A percentile compares a stretch with the other conserved stretches of the same genome.
Conservation (phyloP, 2,329 filamentous ascomycete species). For the Epichloe uncinata region DNA sequence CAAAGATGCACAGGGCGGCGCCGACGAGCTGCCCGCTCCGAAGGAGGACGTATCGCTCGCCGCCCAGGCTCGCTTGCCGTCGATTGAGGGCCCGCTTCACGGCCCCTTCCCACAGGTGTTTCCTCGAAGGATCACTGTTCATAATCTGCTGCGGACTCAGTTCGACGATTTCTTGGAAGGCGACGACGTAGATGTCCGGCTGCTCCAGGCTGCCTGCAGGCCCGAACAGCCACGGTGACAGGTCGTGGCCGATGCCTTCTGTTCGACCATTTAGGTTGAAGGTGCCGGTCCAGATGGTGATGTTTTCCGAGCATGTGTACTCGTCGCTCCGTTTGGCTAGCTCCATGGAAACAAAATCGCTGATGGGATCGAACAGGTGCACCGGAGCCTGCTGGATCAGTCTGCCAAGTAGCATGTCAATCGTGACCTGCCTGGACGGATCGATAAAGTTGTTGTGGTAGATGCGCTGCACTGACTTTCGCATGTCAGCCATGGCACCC, state of each 20-base stretch:
- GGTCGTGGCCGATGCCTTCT: slow-evolving; percentile 61
- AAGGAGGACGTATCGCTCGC: slow-evolving; percentile 75
- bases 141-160: slow-evolving; percentile 96
- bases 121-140: slow-evolving; percentile 84
- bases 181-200: slow-evolving; percentile 78
- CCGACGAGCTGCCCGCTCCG: slow-evolving; percentile 91
- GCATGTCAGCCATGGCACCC: slow-evolving; percentile 84
- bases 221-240: slow-evolving; percentile 77
- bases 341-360: slow-evolving; percentile 74
- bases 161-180: slow-evolving; percentile 98
- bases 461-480: slow-evolving; percentile 84
- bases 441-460: slow-evolving; percentile 98
- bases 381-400: slow-evolving; percentile 74
- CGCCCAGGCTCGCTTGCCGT: slow-evolving; percentile 48
- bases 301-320: slow-evolving; percentile 60
- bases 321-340: slow-evolving; percentile 54
- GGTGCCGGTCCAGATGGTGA: slow-evolving; percentile 75
- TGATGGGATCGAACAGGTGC: slow-evolving; percentile 84
- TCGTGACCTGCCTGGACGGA: slow-evolving; percentile 83
- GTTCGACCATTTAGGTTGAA: slow-evolving; percentile 92
- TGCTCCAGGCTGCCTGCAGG: slow-evolving; percentile 41
- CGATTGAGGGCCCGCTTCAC: slow-evolving; percentile 67
- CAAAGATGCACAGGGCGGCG: slow-evolving; percentile 83
- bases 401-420: slow-evolving; percentile 81
- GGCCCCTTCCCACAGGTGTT: slow-evolving; percentile 73